A percentile compares a stretch with the other conserved stretches of the same genome.
Evolutionary conservation across 2,329 filamentous ascomycete genomes (phyloP).

Genomic region (Trichoderma arundinaceum): DNA sequence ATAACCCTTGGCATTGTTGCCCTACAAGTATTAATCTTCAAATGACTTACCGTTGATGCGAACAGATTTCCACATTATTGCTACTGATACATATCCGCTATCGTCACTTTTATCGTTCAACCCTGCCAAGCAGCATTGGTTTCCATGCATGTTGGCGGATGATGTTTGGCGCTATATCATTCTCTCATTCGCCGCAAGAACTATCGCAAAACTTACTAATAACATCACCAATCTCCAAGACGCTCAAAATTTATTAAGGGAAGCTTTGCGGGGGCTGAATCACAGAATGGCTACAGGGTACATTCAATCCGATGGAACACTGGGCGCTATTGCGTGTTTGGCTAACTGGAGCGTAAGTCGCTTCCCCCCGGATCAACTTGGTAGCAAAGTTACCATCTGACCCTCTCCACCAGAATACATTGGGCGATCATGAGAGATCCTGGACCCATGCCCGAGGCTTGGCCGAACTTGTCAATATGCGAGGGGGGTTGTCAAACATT

Average conservation of each 20-base stretch:
- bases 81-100: background rate
- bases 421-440: background rate
- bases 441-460: background rate
- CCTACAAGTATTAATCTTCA: background rate
- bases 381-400: background rate
- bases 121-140: conserved; percentile 9
- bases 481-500: conserved; percentile 7
- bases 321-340: conserved; percentile 5
- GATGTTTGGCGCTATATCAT: conserved; percentile 12
- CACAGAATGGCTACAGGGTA: background rate
- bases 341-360: conserved; percentile 7
- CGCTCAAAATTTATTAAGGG: background rate
- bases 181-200: background rate
- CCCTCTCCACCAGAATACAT: background rate
- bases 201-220: background rate
- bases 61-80: conserved; percentile 1
- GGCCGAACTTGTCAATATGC: conserved; percentile 5
- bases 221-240: conserved; percentile 4
- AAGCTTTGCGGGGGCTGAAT: conserved; percentile 1
- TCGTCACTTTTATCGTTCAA: conserved; percentile 2
- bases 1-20: background rate
- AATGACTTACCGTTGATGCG: background rate
- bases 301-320: background rate
- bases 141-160: background rate
- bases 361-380: background rate